Conservation (phyloP, 176 grass and related monocot genomes). For the Oryza punctata region DNA sequence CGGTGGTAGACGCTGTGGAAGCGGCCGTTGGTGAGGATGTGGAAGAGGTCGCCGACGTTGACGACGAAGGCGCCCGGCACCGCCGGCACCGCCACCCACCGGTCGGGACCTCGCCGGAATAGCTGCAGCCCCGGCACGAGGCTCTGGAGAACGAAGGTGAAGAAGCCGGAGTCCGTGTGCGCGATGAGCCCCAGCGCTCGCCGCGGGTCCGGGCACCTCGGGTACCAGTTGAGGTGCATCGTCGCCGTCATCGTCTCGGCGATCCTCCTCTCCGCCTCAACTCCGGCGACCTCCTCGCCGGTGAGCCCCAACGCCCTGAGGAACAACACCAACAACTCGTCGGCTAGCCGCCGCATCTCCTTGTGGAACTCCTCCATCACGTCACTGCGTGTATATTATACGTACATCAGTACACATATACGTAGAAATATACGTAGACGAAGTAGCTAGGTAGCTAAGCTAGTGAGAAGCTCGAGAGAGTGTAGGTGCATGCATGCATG, state of each 20-base stretch:
- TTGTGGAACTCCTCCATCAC: conserved; percentile 90
- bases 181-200: conserved; percentile 83
- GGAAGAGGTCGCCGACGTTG: conserved; percentile 91
- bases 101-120: conserved; percentile 43
- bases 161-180: conserved; percentile 94
- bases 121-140: conserved; percentile 85
- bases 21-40: conserved; percentile 87
- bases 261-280: conserved; percentile 40
- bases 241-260: conserved; percentile 52
- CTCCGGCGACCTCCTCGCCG: conserved; percentile 46
- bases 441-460: too few relatives aligned
- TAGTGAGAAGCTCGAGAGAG: too few relatives aligned
- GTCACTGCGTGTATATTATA: conserved; percentile 47
- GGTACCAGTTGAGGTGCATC: conserved; percentile 68
- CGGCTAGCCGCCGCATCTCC: conserved; percentile 63
- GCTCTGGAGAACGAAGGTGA: conserved; percentile 93
- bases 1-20: conserved; percentile 88
- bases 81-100: conserved; percentile 82
- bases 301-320: conserved; percentile 71
- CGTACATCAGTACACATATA: background rate
- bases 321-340: conserved; percentile 59
- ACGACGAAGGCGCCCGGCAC: conserved; percentile 63
- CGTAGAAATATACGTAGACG: background rate
- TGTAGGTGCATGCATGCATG: conserved; percentile 32
- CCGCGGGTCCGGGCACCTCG: conserved; percentile 82